Percentiles rank a stretch among this genome's conserved stretches.
Evolutionary conservation across 1,139 yeast genomes (phyloP).

Genomic region (Kodamaea sp.): DNA sequence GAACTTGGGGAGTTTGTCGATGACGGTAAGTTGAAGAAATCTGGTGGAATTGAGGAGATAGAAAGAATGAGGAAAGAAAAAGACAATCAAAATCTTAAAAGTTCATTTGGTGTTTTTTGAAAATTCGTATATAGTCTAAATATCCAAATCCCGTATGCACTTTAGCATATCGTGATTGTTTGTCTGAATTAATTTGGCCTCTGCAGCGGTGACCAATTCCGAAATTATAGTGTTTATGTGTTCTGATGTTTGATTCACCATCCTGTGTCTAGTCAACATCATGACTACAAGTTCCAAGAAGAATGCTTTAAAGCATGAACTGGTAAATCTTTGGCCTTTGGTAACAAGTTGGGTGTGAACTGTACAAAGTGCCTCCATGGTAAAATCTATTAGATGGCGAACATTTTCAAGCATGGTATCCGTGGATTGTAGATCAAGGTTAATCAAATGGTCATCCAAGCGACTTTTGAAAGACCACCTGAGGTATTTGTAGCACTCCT

Average conservation of each 20-base stretch:
- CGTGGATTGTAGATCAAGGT: constrained; percentile 11
- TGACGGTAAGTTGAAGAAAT: constrained; percentile 68
- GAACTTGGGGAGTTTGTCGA: constrained; percentile 88
- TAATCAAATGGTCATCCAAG: constrained; percentile 15
- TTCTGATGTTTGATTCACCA: constrained; percentile 5
- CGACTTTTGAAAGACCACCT: constrained; percentile 14
- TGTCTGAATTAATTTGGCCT: neutral
- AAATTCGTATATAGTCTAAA: constrained; percentile 2
- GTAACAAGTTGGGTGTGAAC: constrained; percentile 3
- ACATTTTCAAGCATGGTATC: constrained; percentile 14
- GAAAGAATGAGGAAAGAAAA: constrained; percentile 68
- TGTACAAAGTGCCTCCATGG: constrained; percentile 9
- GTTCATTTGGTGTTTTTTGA: constrained; percentile 37
- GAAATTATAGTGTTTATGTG: constrained; percentile 4
- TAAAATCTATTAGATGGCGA: constrained; percentile 6
- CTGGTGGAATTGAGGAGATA: constrained; percentile 87
- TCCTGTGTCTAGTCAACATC: constrained; percentile 4
- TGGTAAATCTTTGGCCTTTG: constrained; percentile 4
- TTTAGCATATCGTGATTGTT: constrained; percentile 10
- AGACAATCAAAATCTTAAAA: constrained; percentile 68
- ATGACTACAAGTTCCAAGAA: constrained; percentile 8
- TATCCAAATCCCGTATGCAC: neutral
- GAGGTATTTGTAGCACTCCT: constrained; percentile 16
- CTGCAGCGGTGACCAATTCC: constrained; percentile 3
- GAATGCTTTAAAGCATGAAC: constrained; percentile 9